Conservation (phyloP, 805 yeast species). For the Ogataea wickerhamii region DNA sequence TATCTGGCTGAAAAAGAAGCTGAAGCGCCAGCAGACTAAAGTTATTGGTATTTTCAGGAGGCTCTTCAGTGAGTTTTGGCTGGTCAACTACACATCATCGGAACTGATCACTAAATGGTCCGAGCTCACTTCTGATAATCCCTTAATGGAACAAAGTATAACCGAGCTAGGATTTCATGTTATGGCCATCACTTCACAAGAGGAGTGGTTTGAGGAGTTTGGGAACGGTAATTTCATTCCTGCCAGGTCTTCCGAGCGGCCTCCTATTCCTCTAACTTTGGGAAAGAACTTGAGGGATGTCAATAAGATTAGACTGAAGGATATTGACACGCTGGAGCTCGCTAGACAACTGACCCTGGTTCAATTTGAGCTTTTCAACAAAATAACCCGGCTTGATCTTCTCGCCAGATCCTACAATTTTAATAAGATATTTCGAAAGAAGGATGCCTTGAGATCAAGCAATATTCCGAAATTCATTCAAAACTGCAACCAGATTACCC, state of each 20-base stretch:
- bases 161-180: slow-evolving; percentile 23
- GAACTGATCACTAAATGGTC: slow-evolving; percentile 33
- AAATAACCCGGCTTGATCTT: slow-evolving; percentile 69
- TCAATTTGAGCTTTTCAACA: slow-evolving; percentile 66
- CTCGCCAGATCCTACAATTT: slow-evolving; percentile 74
- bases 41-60: slow-evolving; percentile 65
- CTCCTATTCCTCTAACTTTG: slow-evolving; percentile 21
- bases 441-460: slow-evolving; percentile 21
- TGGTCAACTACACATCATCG: slow-evolving; percentile 51
- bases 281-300: slow-evolving; percentile 25
- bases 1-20: slow-evolving; percentile 69
- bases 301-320: slow-evolving; percentile 48
- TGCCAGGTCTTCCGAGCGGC: slow-evolving; percentile 9
- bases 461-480: slow-evolving; percentile 61
- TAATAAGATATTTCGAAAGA: slow-evolving; percentile 31
- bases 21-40: slow-evolving; percentile 60
- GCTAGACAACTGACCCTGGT: slow-evolving; percentile 83
- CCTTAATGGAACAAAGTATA: slow-evolving; percentile 11
- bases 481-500: slow-evolving; percentile 77
- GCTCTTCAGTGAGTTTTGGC: slow-evolving; percentile 70
- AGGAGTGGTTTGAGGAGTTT: slow-evolving; percentile 23
- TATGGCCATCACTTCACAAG: slow-evolving; percentile 22
- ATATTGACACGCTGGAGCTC: slow-evolving; percentile 68
- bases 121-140: slow-evolving; percentile 18
- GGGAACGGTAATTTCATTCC: slow-evolving; percentile 18